Evolutionary conservation across 2,329 filamentous ascomycete species (phyloP).

Genomic region (Bertia moriformis): DNA sequence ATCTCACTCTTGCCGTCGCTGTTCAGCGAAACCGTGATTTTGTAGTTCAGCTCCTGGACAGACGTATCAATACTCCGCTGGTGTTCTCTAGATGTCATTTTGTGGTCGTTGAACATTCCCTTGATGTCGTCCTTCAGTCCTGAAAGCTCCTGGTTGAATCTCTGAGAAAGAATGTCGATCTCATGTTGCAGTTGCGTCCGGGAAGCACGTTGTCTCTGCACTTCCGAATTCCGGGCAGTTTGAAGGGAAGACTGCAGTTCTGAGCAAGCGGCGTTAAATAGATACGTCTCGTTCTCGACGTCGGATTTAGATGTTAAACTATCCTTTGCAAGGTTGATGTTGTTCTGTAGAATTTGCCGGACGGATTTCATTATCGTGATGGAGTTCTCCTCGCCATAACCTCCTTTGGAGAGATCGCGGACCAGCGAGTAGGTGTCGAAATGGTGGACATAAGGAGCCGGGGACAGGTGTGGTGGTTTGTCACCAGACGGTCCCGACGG

Average conservation of each 20-base stretch:
- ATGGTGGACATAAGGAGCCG: slow-evolving; percentile 78
- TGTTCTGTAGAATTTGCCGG: slow-evolving; percentile 59
- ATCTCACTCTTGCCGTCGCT: slow-evolving; percentile 51
- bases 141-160: slow-evolving; percentile 38
- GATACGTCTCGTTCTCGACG: slow-evolving; percentile 56
- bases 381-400: slow-evolving; percentile 62
- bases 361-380: slow-evolving; percentile 87
- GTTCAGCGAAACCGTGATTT: slow-evolving; percentile 48
- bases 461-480: slow-evolving; percentile 52
- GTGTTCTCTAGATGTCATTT: slow-evolving; percentile 45
- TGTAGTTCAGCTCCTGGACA: slow-evolving; percentile 51
- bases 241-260: slow-evolving; percentile 47
- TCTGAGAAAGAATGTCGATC: slow-evolving; percentile 45
- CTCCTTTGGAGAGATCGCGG: slow-evolving; percentile 56
- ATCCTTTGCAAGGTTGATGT: slow-evolving; percentile 67
- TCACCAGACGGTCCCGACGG: slow-evolving; percentile 4
- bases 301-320: slow-evolving; percentile 79
- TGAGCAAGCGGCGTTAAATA: slow-evolving; percentile 34
- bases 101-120: slow-evolving; percentile 53
- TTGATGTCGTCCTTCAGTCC: slow-evolving; percentile 48
- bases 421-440: slow-evolving; percentile 92
- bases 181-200: slow-evolving; percentile 48
- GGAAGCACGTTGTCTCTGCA: slow-evolving; percentile 41
- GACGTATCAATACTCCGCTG: slow-evolving; percentile 44
- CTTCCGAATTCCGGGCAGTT: slow-evolving; percentile 34